phyloP scores from a whole-genome alignment of 2,329 filamentous ascomycete genomes.

The Aureobasidium subglaciale region DNA sequence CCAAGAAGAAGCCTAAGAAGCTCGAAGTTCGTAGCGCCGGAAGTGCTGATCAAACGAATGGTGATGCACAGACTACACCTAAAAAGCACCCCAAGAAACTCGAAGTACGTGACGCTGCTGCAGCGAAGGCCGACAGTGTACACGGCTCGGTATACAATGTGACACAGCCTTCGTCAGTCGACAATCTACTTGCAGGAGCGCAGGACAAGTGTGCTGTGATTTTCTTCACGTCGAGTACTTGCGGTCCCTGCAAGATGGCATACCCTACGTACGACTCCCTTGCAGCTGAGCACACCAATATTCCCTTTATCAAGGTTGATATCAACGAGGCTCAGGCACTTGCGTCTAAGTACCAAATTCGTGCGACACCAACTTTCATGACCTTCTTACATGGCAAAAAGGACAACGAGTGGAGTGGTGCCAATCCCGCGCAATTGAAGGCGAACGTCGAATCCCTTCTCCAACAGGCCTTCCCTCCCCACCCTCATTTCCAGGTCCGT shows the following conservation, averaged over 20 bases:
- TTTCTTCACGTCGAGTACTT: constrained; percentile 89
- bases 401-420: constrained; percentile 74
- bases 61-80: neutral
- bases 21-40: constrained; percentile 3
- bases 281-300: constrained; percentile 63
- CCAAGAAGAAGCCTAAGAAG: constrained; percentile 14
- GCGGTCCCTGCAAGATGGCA: constrained; percentile 72
- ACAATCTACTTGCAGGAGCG: constrained; percentile 53
- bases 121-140: constrained; percentile 6
- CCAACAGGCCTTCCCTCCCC: constrained; percentile 65
- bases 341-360: constrained; percentile 58
- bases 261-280: constrained; percentile 78
- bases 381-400: constrained; percentile 72
- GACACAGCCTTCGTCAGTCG: constrained; percentile 52
- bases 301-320: constrained; percentile 75
- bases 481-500: constrained; percentile 65
- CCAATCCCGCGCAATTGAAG: constrained; percentile 59
- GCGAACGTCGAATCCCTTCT: constrained; percentile 67
- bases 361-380: constrained; percentile 80
- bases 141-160: constrained; percentile 54
- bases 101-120: constrained; percentile 6
- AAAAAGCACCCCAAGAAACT: constrained; percentile 13
- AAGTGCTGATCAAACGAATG: neutral
- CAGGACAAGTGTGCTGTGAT: constrained; percentile 66
- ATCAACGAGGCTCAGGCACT: constrained; percentile 57